Evolutionary conservation across 1,139 yeast genomes (phyloP).

Genomic region (Ogataea hybrid): DNA sequence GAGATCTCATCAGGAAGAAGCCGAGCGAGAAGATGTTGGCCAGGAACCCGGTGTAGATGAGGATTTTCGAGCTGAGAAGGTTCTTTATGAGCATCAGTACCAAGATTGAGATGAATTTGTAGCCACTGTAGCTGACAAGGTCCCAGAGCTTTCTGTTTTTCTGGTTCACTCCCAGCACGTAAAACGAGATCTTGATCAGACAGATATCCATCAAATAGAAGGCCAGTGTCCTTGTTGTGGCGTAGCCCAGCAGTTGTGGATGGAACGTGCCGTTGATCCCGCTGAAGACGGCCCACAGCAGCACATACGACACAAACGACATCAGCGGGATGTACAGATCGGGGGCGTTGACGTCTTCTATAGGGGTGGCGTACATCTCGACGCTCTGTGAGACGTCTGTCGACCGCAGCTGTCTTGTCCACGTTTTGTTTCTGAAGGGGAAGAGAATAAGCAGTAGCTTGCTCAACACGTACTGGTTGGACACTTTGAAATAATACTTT

Average conservation of each 20-base stretch:
- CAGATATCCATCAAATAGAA: constrained; percentile 71
- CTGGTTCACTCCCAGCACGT: constrained; percentile 54
- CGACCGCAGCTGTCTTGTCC: constrained; percentile 54
- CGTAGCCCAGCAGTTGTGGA: constrained; percentile 86
- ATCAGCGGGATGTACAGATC: constrained; percentile 94
- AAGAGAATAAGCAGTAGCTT: constrained; percentile 74
- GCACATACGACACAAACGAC: constrained; percentile 87
- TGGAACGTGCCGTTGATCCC: constrained; percentile 91
- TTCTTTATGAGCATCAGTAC: constrained; percentile 49
- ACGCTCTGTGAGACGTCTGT: constrained; percentile 29
- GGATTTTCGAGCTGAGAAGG: constrained; percentile 34
- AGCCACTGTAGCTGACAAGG: constrained; percentile 86
- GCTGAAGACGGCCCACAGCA: constrained; percentile 80
- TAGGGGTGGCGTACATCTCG: constrained; percentile 66
- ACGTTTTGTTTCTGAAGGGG: constrained; percentile 83
- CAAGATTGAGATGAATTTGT: constrained; percentile 84
- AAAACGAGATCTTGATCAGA: constrained; percentile 60
- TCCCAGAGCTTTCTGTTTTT: constrained; percentile 60
- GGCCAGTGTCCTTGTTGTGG: constrained; percentile 89
- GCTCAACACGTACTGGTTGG: constrained; percentile 78
- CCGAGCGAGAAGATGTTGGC: constrained; percentile 55
- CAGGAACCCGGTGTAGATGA: constrained; percentile 43
- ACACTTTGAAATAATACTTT: constrained; percentile 87
- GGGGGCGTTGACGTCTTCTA: constrained; percentile 88
- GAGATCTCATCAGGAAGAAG: constrained; percentile 76